phyloP scores from a whole-genome alignment of 371 early-diverging fungal species.

The Synchytrium microbalum region DNA sequence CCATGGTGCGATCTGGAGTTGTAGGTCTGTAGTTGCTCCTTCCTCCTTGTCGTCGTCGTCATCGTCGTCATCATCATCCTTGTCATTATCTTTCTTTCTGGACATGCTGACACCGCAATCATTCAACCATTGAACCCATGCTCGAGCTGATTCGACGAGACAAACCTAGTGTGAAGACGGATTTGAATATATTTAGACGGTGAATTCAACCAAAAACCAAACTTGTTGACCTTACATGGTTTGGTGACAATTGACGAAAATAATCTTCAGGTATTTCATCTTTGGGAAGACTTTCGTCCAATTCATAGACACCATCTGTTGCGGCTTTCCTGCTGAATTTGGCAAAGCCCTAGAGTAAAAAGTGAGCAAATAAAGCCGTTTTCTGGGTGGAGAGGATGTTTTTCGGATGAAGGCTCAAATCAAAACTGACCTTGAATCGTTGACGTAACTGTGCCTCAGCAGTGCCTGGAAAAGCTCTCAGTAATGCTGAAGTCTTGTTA shows the following conservation, averaged over 20 bases:
- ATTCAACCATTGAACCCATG: constrained; percentile 88
- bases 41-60: constrained; percentile 56
- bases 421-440: constrained; percentile 38
- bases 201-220: not conserved
- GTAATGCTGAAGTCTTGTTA: constrained; percentile 42
- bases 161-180: constrained; percentile 52
- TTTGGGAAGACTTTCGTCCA: constrained; percentile 40
- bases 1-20: constrained; percentile 96
- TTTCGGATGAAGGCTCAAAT: not conserved
- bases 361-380: too few relatives aligned
- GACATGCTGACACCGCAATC: constrained; percentile 80
- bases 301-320: not conserved
- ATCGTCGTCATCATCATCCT: constrained; percentile 54
- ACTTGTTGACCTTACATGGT: constrained; percentile 52
- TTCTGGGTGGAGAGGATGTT: not conserved
- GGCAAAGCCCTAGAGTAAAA: constrained; percentile 81
- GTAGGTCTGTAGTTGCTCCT: constrained; percentile 63
- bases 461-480: constrained; percentile 77
- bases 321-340: constrained; percentile 88
- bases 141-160: constrained; percentile 93
- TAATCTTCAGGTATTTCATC: constrained; percentile 87
- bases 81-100: constrained; percentile 22
- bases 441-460: constrained; percentile 78
- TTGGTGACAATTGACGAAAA: constrained; percentile 69
- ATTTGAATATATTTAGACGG: not conserved